These are phyloP conservation scores for Ophiostoma triangulosporum DNA, from an alignment of 2,329 filamentous ascomycete species.

Conservation along the genomic window DNA sequence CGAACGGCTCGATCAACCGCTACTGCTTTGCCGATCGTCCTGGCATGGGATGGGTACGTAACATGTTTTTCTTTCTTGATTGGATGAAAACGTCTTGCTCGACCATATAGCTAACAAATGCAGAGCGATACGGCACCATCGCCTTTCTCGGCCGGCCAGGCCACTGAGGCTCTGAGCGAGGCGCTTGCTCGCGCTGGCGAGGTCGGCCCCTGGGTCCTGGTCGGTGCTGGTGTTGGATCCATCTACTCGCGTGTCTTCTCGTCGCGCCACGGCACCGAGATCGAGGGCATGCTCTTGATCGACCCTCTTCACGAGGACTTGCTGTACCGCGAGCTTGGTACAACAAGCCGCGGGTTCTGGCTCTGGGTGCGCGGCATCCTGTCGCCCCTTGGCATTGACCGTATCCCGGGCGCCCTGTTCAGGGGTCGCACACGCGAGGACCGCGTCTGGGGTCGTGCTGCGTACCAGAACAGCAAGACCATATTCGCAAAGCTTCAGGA, in stretches of 20 bases:
- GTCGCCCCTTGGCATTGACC: slow-evolving; percentile 74
- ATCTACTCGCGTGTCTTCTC: slow-evolving; percentile 88
- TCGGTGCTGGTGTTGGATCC: slow-evolving; percentile 74
- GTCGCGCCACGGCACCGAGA: slow-evolving; percentile 59
- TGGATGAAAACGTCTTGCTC: too few relatives aligned
- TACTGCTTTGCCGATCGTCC: slow-evolving; percentile 96
- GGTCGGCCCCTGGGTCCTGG: slow-evolving; percentile 75
- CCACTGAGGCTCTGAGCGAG: slow-evolving; percentile 78
- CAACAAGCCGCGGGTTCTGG: slow-evolving; percentile 59
- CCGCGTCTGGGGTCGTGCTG: slow-evolving; percentile 67
- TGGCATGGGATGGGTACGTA: slow-evolving; percentile 59
- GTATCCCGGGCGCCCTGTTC: slow-evolving; percentile 69
- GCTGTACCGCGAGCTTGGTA: slow-evolving; percentile 48
- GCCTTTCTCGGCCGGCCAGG: slow-evolving; percentile 84
- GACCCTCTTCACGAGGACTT: slow-evolving; percentile 85
- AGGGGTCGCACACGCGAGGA: slow-evolving; percentile 68
- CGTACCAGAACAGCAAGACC: slow-evolving; percentile 68
- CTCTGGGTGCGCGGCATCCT: slow-evolving; percentile 80
- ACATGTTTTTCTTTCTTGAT: neutral
- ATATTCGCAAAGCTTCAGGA: slow-evolving; percentile 91
- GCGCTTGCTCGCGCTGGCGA: slow-evolving; percentile 70
- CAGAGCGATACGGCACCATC: slow-evolving; percentile 78
- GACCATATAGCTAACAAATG: neutral
- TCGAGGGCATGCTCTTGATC: slow-evolving; percentile 70
- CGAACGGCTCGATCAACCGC: slow-evolving; percentile 68